These are phyloP conservation scores for Crithidia brevicula DNA, from an alignment of 208 protist genomes.

Conservation along the genomic window DNA sequence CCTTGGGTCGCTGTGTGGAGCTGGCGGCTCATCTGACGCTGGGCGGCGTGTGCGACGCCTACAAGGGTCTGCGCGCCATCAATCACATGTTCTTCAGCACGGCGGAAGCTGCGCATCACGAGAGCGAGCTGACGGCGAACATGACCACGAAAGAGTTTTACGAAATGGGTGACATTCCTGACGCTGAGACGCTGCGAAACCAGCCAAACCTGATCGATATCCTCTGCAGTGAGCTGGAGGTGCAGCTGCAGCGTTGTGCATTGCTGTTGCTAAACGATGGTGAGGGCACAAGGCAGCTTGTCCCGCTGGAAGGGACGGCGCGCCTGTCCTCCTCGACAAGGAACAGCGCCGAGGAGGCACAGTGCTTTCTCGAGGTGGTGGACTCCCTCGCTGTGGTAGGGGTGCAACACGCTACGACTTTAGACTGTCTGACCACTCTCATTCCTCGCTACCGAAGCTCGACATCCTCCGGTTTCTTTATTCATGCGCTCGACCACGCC, in stretches of 20 bases:
- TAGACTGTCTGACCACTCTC: slow-evolving; percentile 15
- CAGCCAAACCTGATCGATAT: slow-evolving; percentile 85
- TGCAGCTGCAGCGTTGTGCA: slow-evolving; percentile 31
- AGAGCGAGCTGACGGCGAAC: slow-evolving; percentile 30
- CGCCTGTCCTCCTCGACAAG: not conserved
- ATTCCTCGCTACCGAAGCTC: slow-evolving; percentile 9
- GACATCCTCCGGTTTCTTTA: slow-evolving; percentile 28
- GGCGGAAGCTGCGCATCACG: slow-evolving; percentile 60
- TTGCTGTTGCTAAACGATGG: not conserved
- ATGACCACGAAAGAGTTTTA: slow-evolving; percentile 33
- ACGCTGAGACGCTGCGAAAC: slow-evolving; percentile 40
- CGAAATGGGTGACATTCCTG: slow-evolving; percentile 4
- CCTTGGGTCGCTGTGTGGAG: slow-evolving; percentile 75
- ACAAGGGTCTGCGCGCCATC: slow-evolving; percentile 52
- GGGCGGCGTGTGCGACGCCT: slow-evolving; percentile 46
- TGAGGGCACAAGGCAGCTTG: not conserved
- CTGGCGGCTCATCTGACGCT: slow-evolving; percentile 46
- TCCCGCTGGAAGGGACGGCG: not conserved
- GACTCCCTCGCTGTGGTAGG: slow-evolving; percentile 31
- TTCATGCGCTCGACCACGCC: slow-evolving; percentile 58
- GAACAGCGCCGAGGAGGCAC: not conserved
- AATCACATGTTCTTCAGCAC: slow-evolving; percentile 71
- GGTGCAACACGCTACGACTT: slow-evolving; percentile 23
- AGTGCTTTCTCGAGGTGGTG: slow-evolving; percentile 29
- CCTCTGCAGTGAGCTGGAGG: slow-evolving; percentile 71